Base-by-base conservation (phyloP, 2,329 filamentous ascomycete species). In the Cadophora sp. region DNA sequence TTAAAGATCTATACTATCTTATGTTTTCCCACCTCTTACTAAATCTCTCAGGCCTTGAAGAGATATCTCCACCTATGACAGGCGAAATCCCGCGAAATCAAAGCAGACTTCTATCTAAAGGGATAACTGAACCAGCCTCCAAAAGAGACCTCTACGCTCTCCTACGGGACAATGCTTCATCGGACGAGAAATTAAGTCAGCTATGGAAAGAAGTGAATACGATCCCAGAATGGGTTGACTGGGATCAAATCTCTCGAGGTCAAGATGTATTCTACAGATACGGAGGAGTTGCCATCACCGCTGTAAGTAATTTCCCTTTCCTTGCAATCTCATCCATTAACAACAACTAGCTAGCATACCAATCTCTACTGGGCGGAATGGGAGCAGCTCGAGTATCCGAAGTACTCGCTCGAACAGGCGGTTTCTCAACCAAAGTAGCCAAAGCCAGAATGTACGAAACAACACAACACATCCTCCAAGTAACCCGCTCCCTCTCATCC, bases 231-330 rank as follows among this genome's bases (percentile, higher is more conserved):
- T 94, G 91, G 91, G 91, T 94, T 2, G 87, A 94, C 75, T 94
- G 91, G 91, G 84, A 85, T 1, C 90, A 93, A 75, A 89, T 95
- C 65, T 82, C 84, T 67, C 83, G 91, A 73, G 92, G 91, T 0
- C 91, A 95, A 76, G 86, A 91, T 71, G 86, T 93, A 0, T 93
- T 94, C 74, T 94, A 92, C 77, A 86, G 91, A 43, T 94, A 94
- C 77, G 90, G 87, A 20, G 88, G 87, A 0, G 86, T 90, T 0
- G 85, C 85, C 24, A 78, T 93, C 22, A 90, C 88, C 8, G 87
- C 81, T 11, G 82, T 83, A 74, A 73, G 79, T 72, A 51, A 3
- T 13, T 20, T 11, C n/a, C 45, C 9, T 18, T 11, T n/a, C 9
- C 3, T 22, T 20, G 9, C 8, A 48, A n/a, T n/a, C n/a, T 11